Evolutionary conservation across 768 basidiomycete genomes (phyloP), one percentile per base, ranked within the genome.

Genomic region (Dacryopinax primogenitus): DNA sequence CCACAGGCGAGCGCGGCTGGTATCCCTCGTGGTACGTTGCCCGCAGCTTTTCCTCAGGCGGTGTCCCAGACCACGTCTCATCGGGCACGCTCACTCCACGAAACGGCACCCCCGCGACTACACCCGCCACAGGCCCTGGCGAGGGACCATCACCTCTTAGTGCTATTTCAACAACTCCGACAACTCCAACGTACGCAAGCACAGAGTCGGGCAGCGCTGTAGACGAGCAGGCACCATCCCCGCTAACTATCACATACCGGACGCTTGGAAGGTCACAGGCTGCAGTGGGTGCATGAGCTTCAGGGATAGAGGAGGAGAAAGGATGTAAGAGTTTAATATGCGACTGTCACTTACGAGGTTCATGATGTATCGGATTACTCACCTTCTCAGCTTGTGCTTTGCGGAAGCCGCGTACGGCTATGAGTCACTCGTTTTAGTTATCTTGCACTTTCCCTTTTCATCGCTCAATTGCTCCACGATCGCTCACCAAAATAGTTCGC

Each of bases 1-100:
- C 89, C 15, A 86, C 86, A 23, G 95, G 95, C 45, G 89, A 92
- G 75, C 84, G 95, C 68, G 95, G 95, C 36, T 98, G 95, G 95
- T 92, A 96, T 26, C 94, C 94, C 4, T 58, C 51, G 51, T 58
- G 51, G 51, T 58, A 58, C 51, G 51, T 58, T 18, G 51, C 51
- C 7, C 51, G 51, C 51, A 58, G 51, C 51, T 58, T 58, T 21
- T 26, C 51, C 15, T 28, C 26, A 9, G 51, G 51, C 4, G 51
- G 51, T 3, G 51, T 58, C 26, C 51, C 51, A 9, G 51, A 58
- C 51, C 18, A 58, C 26, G 51, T 58, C 26, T 58, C 51, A 2
- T 58, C 51, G 3, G 51, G 51, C 51, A 28, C 51, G 9, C 11
- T 58, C 51, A 58, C 51, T 2, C 51, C 51, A 6, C 23, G 51